These are phyloP conservation scores for Curvularia eragrostidis DNA, from an alignment of 2,329 filamentous ascomycete species.

Conservation along the genomic window DNA sequence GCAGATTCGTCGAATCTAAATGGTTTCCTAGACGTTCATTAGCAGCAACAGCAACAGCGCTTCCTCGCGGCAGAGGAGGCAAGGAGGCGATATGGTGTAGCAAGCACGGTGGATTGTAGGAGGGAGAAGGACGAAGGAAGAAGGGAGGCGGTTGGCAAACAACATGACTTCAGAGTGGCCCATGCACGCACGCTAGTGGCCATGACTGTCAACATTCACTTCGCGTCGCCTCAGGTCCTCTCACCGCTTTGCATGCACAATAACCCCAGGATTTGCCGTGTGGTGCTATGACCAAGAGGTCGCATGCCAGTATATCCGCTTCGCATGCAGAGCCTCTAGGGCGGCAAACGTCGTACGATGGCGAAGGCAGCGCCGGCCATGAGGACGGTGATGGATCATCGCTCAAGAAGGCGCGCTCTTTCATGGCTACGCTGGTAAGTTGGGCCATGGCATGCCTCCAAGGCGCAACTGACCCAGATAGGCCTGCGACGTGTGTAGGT, in stretches of 20 bases:
- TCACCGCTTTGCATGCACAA: conserved; percentile 11
- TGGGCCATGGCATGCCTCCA: neutral
- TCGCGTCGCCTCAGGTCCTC: neutral
- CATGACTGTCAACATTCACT: conserved; percentile 7
- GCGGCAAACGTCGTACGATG: conserved; percentile 29
- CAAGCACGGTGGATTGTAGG: neutral
- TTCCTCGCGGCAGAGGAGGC: neutral
- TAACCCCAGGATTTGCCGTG: conserved; percentile 8
- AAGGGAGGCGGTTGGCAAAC: neutral
- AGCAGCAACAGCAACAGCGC: neutral
- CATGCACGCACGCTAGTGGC: conserved; percentile 16
- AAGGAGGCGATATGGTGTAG: neutral
- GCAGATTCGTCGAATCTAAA: neutral
- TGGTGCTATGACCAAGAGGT: conserved; percentile 49
- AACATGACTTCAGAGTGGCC: neutral
- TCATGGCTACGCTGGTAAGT: conserved; percentile 46
- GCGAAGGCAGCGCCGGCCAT: conserved; percentile 32
- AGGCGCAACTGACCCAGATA: conserved; percentile 21
- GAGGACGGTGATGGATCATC: conserved; percentile 35
- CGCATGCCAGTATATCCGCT: conserved; percentile 31
- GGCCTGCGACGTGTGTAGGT: conserved; percentile 62
- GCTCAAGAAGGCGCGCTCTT: conserved; percentile 45
- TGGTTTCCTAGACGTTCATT: neutral
- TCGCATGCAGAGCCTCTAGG: conserved; percentile 27
- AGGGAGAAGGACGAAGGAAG: too few relatives aligned